phyloP scores from a whole-genome alignment of 768 basidiomycete genomes.

The Infundibulicybe gibba region DNA sequence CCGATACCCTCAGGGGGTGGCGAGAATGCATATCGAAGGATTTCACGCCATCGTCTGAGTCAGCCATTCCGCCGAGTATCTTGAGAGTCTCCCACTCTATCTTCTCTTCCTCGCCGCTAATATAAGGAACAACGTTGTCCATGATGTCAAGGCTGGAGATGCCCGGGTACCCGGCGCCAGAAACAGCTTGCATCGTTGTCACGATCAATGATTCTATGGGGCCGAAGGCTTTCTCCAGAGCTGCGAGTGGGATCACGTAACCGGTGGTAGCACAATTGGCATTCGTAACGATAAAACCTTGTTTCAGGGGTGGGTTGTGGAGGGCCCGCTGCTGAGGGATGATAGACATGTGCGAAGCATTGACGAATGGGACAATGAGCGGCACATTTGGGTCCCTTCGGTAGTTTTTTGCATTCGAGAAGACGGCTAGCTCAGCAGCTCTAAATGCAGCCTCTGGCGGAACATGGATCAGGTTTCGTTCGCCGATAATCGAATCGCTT shows the following conservation, averaged over 20 bases:
- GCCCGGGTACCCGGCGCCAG: slow-evolving; percentile 97
- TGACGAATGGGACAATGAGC: slow-evolving; percentile 95
- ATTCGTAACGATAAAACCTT: slow-evolving; percentile 96
- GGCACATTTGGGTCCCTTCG: slow-evolving; percentile 90
- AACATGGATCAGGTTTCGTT: slow-evolving; percentile 4
- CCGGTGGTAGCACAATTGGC: slow-evolving; percentile 98
- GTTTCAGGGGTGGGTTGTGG: slow-evolving; percentile 63
- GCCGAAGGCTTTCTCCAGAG: slow-evolving; percentile 88
- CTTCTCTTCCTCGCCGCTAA: slow-evolving; percentile 93
- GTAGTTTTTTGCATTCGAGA: slow-evolving; percentile 97
- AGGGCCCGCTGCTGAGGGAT: slow-evolving; percentile 76
- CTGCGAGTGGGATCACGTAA: slow-evolving; percentile 85
- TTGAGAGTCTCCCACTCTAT: slow-evolving; percentile 99
- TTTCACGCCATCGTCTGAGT: slow-evolving; percentile 49
- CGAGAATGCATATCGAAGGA: slow-evolving; percentile 82
- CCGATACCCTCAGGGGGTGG: slow-evolving; percentile 86
- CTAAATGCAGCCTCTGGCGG: slow-evolving; percentile 79
- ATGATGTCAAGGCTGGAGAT: slow-evolving; percentile 86
- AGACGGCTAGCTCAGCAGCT: slow-evolving; percentile 83
- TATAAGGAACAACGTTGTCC: slow-evolving; percentile 95
- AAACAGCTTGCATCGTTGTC: slow-evolving; percentile 97
- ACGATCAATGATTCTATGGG: slow-evolving; percentile 90
- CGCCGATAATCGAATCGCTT: background rate
- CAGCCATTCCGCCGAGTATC: slow-evolving; percentile 82
- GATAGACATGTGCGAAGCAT: slow-evolving; percentile 80